These are phyloP conservation scores for Ceratocystis cubensis DNA, from an alignment of 2,329 filamentous ascomycete genomes.

Conservation along the genomic window DNA sequence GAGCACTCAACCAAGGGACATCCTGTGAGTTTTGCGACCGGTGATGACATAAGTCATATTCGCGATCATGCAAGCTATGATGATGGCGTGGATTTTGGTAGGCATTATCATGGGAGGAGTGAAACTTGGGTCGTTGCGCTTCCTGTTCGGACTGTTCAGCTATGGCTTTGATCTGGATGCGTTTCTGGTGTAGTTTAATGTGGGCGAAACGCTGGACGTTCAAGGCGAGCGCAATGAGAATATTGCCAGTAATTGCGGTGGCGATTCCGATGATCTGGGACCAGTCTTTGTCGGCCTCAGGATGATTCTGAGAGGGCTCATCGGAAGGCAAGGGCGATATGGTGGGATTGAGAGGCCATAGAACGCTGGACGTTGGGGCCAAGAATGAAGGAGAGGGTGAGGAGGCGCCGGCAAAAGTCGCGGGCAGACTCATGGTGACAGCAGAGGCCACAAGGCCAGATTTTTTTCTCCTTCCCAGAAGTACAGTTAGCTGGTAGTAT, in stretches of 20 bases:
- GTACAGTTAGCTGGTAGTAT: too few species aligned
- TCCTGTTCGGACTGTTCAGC: slow-evolving; percentile 43
- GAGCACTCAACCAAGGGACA: not conserved
- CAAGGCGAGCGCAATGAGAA: slow-evolving; percentile 86
- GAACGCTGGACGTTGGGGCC: not conserved
- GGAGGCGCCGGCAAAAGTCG: slow-evolving; percentile 8
- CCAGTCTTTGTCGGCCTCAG: slow-evolving; percentile 49
- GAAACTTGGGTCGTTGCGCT: slow-evolving; percentile 29
- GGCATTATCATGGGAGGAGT: slow-evolving; percentile 3
- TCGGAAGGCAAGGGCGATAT: slow-evolving; percentile 5
- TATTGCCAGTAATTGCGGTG: slow-evolving; percentile 82
- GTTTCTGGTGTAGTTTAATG: slow-evolving; percentile 64
- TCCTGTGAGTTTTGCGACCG: not conserved
- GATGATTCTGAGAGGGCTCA: slow-evolving; percentile 8
- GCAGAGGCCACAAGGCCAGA: not conserved
- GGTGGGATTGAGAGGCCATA: slow-evolving; percentile 15
- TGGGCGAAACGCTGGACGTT: slow-evolving; percentile 97
- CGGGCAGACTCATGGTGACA: slow-evolving; percentile 4
- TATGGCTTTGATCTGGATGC: slow-evolving; percentile 43
- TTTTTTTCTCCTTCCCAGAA: too few species aligned
- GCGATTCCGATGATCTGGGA: slow-evolving; percentile 90
- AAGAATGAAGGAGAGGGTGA: not conserved
- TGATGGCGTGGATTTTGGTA: not conserved
- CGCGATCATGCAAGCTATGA: not conserved
- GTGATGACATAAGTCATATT: not conserved